phyloP scores from a whole-genome alignment of 2,329 filamentous ascomycete species.

The Exophiala viscosa region DNA sequence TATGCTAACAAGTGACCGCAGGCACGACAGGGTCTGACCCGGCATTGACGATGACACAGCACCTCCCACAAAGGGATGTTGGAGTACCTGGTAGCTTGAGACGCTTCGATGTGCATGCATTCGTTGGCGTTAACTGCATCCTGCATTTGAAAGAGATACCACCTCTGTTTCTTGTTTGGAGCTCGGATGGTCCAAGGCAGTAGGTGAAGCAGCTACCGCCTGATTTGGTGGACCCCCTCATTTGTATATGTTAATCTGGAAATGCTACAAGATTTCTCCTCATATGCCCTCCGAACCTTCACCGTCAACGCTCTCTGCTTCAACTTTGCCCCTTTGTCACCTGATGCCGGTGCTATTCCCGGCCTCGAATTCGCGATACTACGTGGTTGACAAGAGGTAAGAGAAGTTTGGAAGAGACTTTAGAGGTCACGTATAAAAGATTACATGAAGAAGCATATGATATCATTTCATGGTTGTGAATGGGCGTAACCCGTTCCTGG shows the following conservation, averaged over 20 bases:
- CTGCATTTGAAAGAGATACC: neutral
- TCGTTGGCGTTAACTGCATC: neutral
- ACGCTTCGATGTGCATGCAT: neutral
- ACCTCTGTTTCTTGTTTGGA: neutral
- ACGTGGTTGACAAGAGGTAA: neutral
- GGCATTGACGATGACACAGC: conserved; percentile 17
- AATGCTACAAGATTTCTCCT: too few relatives aligned
- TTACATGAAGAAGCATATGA: neutral
- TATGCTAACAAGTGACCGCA: conserved; percentile 24
- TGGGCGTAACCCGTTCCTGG: neutral
- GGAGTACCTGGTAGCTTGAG: neutral
- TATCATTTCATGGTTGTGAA: conserved; percentile 6
- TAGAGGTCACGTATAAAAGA: too few relatives aligned
- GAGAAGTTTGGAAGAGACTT: neutral
- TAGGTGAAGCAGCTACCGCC: too few relatives aligned
- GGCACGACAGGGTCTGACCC: conserved; percentile 44
- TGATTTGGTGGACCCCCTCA: too few relatives aligned
- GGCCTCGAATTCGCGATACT: too few relatives aligned
- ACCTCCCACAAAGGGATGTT: neutral
- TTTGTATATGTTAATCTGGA: too few relatives aligned
- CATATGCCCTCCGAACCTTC: too few relatives aligned
- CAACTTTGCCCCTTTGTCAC: too few relatives aligned
- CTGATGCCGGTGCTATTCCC: too few relatives aligned
- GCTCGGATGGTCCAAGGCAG: too few relatives aligned
- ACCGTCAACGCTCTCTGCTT: too few relatives aligned